Percentiles rank a stretch among this genome's conserved stretches.
These are phyloP conservation scores for Deinandra increscens DNA, from an alignment of 129 eudicot species.

Conservation along the genomic window DNA sequence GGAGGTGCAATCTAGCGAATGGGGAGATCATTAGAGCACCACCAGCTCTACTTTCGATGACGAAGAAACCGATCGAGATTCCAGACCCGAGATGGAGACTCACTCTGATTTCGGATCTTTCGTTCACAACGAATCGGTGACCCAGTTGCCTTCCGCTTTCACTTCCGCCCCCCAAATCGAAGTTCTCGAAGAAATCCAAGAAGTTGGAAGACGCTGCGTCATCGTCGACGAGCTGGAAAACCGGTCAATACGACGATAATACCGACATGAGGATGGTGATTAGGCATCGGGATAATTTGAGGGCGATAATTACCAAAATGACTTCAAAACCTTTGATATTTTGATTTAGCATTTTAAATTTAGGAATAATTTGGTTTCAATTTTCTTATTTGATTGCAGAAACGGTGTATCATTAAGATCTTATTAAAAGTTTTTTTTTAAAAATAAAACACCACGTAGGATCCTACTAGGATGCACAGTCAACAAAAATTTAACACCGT, in stretches of 20 bases:
- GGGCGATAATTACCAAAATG: slow-evolving; percentile 42
- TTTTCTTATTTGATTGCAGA: slow-evolving; percentile 38
- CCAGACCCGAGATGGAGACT: slow-evolving; percentile 65
- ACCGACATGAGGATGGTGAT: slow-evolving; percentile 76
- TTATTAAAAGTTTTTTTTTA: too few species aligned
- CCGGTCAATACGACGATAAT: slow-evolving; percentile 32
- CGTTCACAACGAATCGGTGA: slow-evolving; percentile 44
- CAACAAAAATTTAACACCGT: too few species aligned
- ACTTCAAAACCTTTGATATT: too few species aligned
- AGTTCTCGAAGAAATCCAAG: slow-evolving; percentile 38
- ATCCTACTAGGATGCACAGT: too few species aligned
- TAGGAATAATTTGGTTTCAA: neutral
- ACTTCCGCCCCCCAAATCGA: slow-evolving; percentile 25
- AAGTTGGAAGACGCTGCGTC: slow-evolving; percentile 59
- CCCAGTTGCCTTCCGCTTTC: slow-evolving; percentile 22
- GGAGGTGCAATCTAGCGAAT: slow-evolving; percentile 90
- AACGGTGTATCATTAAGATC: slow-evolving; percentile 94
- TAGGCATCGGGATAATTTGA: slow-evolving; percentile 76
- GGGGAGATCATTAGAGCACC: slow-evolving; percentile 86
- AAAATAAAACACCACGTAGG: too few species aligned
- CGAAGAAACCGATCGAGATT: slow-evolving; percentile 50
- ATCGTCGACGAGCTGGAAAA: slow-evolving; percentile 63
- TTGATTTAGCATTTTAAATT: too few species aligned
- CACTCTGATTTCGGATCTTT: slow-evolving; percentile 69
- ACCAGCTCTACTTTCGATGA: slow-evolving; percentile 52